phyloP scores from a whole-genome alignment of 495 filamentous ascomycete species.

The Penicillium chermesinum region DNA sequence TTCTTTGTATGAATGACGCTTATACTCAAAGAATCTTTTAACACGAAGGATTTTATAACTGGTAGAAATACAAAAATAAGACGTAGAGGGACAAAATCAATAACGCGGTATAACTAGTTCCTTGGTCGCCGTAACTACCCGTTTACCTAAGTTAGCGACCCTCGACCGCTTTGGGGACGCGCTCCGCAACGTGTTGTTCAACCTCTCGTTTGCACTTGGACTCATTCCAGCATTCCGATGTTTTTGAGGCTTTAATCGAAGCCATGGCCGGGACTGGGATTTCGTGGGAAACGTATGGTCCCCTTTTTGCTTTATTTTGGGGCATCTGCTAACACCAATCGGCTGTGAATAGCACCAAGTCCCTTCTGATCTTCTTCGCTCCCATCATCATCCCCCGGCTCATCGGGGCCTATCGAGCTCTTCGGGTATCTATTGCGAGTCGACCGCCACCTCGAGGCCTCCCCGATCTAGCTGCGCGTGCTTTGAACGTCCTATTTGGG shows the following conservation, averaged over 20 bases:
- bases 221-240: conserved; percentile 12
- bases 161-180: not conserved
- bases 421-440: conserved; percentile 51
- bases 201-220: conserved; percentile 5
- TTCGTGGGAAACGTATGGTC: conserved; percentile 34
- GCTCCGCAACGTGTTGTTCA: conserved; percentile 1
- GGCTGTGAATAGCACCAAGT: conserved; percentile 55
- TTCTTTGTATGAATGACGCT: not conserved
- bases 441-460: conserved; percentile 52
- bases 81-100: too few relatives aligned
- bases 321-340: conserved; percentile 7
- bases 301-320: conserved; percentile 1
- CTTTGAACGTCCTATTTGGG: conserved; percentile 58
- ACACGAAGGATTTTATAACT: too few relatives aligned
- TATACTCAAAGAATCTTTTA: too few relatives aligned
- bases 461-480: conserved; percentile 37
- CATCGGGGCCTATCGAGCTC: conserved; percentile 63
- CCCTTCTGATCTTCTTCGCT: conserved; percentile 76
- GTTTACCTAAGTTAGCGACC: not conserved
- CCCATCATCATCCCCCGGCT: conserved; percentile 75
- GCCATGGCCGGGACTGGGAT: conserved; percentile 31
- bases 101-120: too few relatives aligned
- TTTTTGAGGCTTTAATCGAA: not conserved
- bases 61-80: too few relatives aligned
- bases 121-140: too few relatives aligned